Conservation (phyloP, 2,329 filamentous ascomycete species). For the Epichloe sp. region DNA sequence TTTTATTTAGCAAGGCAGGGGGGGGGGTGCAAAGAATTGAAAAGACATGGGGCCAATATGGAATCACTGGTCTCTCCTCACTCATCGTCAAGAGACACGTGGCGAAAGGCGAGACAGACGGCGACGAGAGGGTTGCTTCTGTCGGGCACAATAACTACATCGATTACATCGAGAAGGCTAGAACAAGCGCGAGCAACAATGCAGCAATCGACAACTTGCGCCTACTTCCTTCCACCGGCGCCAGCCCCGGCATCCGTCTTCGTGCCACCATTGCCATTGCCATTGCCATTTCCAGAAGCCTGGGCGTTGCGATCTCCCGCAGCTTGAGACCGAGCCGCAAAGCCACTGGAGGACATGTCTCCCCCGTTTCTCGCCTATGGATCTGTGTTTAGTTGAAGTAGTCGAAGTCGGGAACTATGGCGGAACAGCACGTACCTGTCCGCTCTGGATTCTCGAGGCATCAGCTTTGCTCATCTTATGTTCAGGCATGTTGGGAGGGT, state of each 20-base stretch:
- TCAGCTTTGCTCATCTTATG: neutral
- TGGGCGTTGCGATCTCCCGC: slow-evolving; percentile 3
- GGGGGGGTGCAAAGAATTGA: no score
- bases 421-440: neutral
- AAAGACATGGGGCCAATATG: no score
- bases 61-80: slow-evolving; percentile 8
- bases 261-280: no score
- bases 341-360: neutral
- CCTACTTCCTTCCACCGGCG: no score
- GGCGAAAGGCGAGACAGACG: slow-evolving; percentile 11
- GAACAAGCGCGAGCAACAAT: no score
- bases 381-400: no score
- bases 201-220: no score
- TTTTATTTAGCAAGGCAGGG: no score
- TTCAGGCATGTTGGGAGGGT: neutral
- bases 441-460: neutral
- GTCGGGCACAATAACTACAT: no score
- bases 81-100: slow-evolving; percentile 17
- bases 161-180: no score
- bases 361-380: neutral
- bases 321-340: neutral
- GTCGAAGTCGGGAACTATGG: neutral
- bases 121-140: slow-evolving; percentile 8
- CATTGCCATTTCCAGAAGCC: no score
- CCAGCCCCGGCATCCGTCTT: no score